Percentiles rank a stretch among this genome's conserved stretches.
These are phyloP conservation scores for Sordariomycetes sp. DNA, from an alignment of 2,329 filamentous ascomycete genomes.

Conservation along the genomic window DNA sequence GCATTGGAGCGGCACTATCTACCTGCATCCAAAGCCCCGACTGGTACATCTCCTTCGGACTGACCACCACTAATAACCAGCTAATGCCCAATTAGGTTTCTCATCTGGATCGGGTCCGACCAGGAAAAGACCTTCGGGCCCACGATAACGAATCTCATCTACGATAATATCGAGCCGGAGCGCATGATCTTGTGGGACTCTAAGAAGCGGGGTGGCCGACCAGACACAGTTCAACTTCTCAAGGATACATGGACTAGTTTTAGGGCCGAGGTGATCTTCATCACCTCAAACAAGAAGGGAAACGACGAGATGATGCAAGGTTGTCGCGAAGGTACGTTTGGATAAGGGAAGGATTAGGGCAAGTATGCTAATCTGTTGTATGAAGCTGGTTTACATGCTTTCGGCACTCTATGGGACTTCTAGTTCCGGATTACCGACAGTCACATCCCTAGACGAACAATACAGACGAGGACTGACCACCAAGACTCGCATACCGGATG, in stretches of 20 bases:
- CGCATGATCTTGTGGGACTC: constrained; percentile 27
- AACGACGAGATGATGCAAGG: constrained; percentile 29
- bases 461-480: too few species aligned
- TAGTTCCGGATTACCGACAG: constrained; percentile 8
- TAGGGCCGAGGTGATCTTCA: constrained; percentile 27
- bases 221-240: constrained; percentile 21
- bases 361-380: not conserved
- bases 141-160: constrained; percentile 22
- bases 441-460: too few species aligned
- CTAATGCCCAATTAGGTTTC: constrained; percentile 15
- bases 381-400: constrained; percentile 20
- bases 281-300: constrained; percentile 24
- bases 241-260: constrained; percentile 23
- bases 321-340: constrained; percentile 16
- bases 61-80: not conserved
- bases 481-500: too few species aligned
- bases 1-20: constrained; percentile 24
- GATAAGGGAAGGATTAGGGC: not conserved
- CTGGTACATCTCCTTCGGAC: constrained; percentile 12
- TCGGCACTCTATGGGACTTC: constrained; percentile 25
- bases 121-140: constrained; percentile 26
- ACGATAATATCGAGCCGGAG: constrained; percentile 23
- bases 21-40: constrained; percentile 25
- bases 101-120: constrained; percentile 27
- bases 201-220: constrained; percentile 24